These are phyloP conservation scores for Eugenia klotzschiana DNA, from an alignment of 441 rosid species.

Conservation along the genomic window DNA sequence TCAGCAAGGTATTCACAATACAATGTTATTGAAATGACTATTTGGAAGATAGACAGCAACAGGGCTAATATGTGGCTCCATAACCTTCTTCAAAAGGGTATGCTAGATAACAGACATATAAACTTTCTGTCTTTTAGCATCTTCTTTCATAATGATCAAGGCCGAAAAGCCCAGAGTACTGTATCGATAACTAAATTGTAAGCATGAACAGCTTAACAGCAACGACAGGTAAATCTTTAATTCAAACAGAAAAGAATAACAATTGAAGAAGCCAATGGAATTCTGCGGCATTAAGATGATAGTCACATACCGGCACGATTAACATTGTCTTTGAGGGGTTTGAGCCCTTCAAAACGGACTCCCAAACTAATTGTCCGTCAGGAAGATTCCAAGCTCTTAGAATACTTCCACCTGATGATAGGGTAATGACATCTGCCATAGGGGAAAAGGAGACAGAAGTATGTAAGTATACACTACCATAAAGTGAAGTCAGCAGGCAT, in stretches of 20 bases:
- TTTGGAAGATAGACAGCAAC: neutral
- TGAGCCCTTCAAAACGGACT: conserved; percentile 51
- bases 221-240: neutral
- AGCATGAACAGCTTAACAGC: neutral
- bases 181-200: neutral
- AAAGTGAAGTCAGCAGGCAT: neutral
- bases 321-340: conserved; percentile 48
- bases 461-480: neutral
- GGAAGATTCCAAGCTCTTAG: conserved; percentile 98
- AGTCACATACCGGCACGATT: conserved; percentile 48
- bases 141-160: neutral
- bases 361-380: conserved; percentile 98
- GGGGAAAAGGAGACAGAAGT: neutral
- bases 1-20: neutral
- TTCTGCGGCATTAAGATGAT: neutral
- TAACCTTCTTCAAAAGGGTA: neutral
- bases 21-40: neutral
- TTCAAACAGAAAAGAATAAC: neutral
- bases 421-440: conserved; percentile 69
- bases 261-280: neutral
- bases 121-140: neutral
- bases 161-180: neutral
- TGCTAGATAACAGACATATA: neutral
- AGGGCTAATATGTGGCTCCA: neutral
- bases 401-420: conserved; percentile 69